Evolutionary conservation across 306 rosid species (phyloP).

Genomic region (Chamaecrista fasciculata): DNA sequence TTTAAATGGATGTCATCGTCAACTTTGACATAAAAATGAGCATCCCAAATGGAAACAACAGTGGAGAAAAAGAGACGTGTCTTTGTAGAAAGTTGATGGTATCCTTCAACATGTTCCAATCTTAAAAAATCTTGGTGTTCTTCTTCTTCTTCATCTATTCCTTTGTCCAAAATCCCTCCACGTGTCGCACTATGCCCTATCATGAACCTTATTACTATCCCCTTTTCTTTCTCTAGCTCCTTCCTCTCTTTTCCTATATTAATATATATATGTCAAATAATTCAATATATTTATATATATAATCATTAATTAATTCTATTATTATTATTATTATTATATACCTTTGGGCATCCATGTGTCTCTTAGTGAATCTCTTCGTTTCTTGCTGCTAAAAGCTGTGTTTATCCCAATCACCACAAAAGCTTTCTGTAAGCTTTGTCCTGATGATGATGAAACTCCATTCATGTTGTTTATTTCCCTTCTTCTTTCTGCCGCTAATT

Average conservation of each 20-base stretch:
- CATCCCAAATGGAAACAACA: conserved; percentile 73
- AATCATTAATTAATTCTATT: too few species aligned
- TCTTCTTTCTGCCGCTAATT: conserved; percentile 53
- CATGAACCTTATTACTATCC: conserved; percentile 78
- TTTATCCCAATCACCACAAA: conserved; percentile 88
- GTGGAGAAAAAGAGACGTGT: conserved; percentile 76
- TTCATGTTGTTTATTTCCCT: conserved; percentile 28
- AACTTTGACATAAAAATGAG: conserved; percentile 80
- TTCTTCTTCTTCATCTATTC: conserved; percentile 68
- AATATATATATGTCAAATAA: too few species aligned
- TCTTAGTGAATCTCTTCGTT: conserved; percentile 69
- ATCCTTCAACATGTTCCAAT: conserved; percentile 78
- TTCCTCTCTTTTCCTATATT: conserved; percentile 52
- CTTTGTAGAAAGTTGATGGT: conserved; percentile 82
- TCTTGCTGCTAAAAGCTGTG: conserved; percentile 86
- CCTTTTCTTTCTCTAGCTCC: conserved; percentile 75
- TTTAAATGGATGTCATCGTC: conserved; percentile 90
- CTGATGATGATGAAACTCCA: too few species aligned
- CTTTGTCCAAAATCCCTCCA: conserved; percentile 66
- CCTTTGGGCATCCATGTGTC: conserved; percentile 87
- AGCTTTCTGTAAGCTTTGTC: conserved; percentile 46
- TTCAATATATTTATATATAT: too few species aligned
- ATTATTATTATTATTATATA: neutral
- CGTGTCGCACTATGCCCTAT: conserved; percentile 71
- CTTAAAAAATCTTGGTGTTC: conserved; percentile 70